Conservation (phyloP, 306 rosid genomes). For the Pterocarpus macrocarpus region DNA sequence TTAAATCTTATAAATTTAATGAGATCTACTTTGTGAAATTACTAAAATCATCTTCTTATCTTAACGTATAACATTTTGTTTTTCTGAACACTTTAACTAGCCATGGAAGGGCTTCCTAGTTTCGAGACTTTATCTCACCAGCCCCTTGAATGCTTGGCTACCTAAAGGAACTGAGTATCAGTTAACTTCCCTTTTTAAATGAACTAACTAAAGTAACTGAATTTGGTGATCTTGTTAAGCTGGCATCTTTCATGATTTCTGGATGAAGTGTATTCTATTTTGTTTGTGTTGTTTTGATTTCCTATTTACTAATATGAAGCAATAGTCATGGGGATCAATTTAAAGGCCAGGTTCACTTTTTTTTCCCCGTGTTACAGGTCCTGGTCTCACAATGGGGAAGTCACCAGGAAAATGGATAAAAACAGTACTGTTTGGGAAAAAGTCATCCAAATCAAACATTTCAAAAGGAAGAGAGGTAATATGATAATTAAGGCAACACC, state of each 20-base stretch:
- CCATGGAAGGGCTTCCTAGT: background rate
- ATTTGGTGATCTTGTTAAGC: slow-evolving; percentile 27
- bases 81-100: slow-evolving; percentile 20
- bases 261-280: slow-evolving; percentile 18
- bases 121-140: slow-evolving; percentile 8
- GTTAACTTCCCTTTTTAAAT: slow-evolving; percentile 23
- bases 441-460: slow-evolving; percentile 73
- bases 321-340: slow-evolving; percentile 25
- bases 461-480: slow-evolving; percentile 78
- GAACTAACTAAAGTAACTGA: slow-evolving; percentile 24
- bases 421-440: slow-evolving; percentile 87
- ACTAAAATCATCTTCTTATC: background rate
- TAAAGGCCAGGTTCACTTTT: slow-evolving; percentile 33
- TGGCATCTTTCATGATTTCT: slow-evolving; percentile 29
- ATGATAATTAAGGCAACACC: slow-evolving; percentile 21
- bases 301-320: slow-evolving; percentile 5
- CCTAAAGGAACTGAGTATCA: background rate
- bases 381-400: slow-evolving; percentile 77
- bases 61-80: slow-evolving; percentile 11
- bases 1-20: slow-evolving; percentile 16
- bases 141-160: background rate
- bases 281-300: slow-evolving; percentile 10
- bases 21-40: background rate
- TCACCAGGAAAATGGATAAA: slow-evolving; percentile 99
- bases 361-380: slow-evolving; percentile 46